Percentiles rank a stretch among this genome's conserved stretches.
Conservation (phyloP, 352 stramenopile genomes). For the Stramenopiles sp. region DNA sequence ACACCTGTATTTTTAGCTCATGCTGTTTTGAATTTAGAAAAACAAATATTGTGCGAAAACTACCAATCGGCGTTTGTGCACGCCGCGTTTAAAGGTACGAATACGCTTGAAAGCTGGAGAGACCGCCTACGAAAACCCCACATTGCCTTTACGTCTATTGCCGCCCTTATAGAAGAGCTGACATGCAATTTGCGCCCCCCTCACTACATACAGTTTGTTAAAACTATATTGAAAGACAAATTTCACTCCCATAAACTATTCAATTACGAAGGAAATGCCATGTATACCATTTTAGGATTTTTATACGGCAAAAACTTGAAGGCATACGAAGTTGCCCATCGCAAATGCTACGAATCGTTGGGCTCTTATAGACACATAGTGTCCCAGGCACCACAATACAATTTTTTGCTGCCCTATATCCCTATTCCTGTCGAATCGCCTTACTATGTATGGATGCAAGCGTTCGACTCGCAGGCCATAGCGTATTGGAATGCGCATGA, state of each 20-base stretch:
- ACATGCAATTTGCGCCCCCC: neutral
- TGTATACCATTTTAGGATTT: neutral
- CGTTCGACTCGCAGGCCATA: no score
- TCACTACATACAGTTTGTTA: neutral
- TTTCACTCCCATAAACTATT: neutral
- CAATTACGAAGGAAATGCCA: neutral
- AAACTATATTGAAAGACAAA: neutral
- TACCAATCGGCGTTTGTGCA: neutral
- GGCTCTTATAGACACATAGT: no score
- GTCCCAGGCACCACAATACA: no score
- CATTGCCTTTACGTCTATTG: neutral
- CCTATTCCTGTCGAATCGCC: no score
- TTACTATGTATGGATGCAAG: no score
- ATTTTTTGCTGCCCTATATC: no score
- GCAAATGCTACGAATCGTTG: no score
- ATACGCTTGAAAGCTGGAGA: neutral
- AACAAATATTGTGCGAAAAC: neutral
- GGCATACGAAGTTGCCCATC: no score
- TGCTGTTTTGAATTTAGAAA: neutral
- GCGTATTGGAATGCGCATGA: no score
- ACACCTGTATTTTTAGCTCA: neutral
- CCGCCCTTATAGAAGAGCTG: neutral
- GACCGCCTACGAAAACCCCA: neutral
- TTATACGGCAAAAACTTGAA: no score
- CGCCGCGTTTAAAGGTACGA: no score